These are phyloP conservation scores for Nelumbo lutea DNA, from an alignment of 164 flowering plant species.

Conservation along the genomic window DNA sequence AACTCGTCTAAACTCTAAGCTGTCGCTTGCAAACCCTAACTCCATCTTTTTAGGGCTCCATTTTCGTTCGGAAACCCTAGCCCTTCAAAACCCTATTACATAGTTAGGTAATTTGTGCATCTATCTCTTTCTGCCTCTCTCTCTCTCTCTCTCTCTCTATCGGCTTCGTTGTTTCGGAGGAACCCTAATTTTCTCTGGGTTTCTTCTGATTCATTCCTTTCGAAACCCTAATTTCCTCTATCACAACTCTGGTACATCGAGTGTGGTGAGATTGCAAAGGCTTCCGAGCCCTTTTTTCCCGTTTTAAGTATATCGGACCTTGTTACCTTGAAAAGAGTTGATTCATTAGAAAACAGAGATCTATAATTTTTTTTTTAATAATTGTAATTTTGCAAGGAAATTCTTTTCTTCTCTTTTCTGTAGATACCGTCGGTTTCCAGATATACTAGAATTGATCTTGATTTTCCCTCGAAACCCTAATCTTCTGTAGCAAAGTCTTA, in stretches of 20 bases:
- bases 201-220: not conserved
- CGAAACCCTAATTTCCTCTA: not conserved
- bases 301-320: not conserved
- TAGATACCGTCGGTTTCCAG: not conserved
- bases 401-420: not conserved
- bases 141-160: not conserved
- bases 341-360: not conserved
- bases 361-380: not conserved
- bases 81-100: not conserved
- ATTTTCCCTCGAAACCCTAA: constrained; percentile 5
- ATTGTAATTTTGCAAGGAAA: not conserved
- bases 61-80: not conserved
- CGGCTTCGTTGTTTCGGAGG: not conserved
- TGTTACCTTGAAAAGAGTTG: not conserved
- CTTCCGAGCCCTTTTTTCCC: not conserved
- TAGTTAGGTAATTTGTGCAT: not conserved
- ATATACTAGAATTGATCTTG: not conserved
- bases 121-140: not conserved
- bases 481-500: not conserved
- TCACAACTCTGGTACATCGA: not conserved
- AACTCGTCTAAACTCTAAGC: not conserved
- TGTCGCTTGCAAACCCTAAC: not conserved
- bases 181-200: not conserved
- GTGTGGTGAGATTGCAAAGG: not conserved
- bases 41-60: not conserved